Evolutionary conservation across 169 alveolate genomes (phyloP).

Genomic region (Cryptosporidium muris): DNA sequence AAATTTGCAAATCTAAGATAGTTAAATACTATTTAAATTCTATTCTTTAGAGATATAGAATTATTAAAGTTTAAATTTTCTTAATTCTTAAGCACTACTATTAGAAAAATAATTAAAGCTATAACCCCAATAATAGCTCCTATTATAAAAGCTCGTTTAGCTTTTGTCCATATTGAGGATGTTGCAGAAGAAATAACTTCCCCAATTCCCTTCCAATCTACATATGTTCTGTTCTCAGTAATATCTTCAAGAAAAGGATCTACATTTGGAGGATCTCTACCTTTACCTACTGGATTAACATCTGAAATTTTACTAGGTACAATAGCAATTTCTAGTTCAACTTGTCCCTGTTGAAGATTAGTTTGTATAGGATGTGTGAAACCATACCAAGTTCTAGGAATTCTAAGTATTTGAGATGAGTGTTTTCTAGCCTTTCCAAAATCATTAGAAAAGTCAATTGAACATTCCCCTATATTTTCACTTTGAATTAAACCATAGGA

Average conservation of each 20-base stretch:
- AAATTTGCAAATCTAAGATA: neutral
- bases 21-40: neutral
- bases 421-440: conserved; percentile 83
- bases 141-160: conserved; percentile 51
- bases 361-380: conserved; percentile 80
- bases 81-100: conserved; percentile 36
- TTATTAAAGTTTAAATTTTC: neutral
- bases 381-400: conserved; percentile 66
- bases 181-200: conserved; percentile 83
- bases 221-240: conserved; percentile 86
- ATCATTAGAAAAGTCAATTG: conserved; percentile 82
- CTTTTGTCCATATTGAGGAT: conserved; percentile 76
- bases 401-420: conserved; percentile 37
- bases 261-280: conserved; percentile 89
- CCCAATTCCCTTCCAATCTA: conserved; percentile 88
- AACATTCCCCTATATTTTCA: conserved; percentile 85
- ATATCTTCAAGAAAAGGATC: conserved; percentile 88
- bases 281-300: conserved; percentile 87
- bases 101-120: conserved; percentile 51
- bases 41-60: neutral
- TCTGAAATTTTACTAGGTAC: conserved; percentile 85
- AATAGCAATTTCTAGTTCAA: conserved; percentile 85
- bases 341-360: conserved; percentile 82
- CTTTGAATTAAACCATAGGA: conserved; percentile 79
- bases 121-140: conserved; percentile 55